Conservation (phyloP, 768 basidiomycete genomes). For the Podaxis mareebaensis region DNA sequence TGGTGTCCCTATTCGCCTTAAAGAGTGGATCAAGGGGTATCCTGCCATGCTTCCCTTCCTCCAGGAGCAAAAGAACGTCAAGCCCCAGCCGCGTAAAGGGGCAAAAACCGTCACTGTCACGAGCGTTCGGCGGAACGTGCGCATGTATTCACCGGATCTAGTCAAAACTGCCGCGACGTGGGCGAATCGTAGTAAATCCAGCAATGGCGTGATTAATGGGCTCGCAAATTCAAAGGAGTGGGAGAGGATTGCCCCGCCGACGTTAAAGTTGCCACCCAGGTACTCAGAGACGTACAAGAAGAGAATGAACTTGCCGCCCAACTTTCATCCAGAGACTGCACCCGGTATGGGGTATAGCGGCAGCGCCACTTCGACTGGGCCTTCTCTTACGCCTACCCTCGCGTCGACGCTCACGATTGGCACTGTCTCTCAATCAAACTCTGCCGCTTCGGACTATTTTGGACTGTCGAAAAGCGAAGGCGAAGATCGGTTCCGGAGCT, state of each 20-base stretch:
- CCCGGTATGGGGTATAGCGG: constrained; percentile 31
- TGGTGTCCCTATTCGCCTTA: constrained; percentile 81
- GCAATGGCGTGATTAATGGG: constrained; percentile 35
- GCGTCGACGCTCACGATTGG: constrained; percentile 28
- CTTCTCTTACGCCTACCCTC: constrained; percentile 28
- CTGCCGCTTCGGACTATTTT: constrained; percentile 33
- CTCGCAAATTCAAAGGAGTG: constrained; percentile 71
- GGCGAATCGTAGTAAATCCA: constrained; percentile 35
- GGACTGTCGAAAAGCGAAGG: constrained; percentile 40
- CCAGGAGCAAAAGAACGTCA: constrained; percentile 47
- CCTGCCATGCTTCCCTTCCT: constrained; percentile 75
- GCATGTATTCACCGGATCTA: constrained; percentile 87
- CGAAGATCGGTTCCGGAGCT: constrained; percentile 73
- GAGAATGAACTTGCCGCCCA: constrained; percentile 66
- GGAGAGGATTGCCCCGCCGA: constrained; percentile 68
- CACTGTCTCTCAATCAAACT: constrained; percentile 18
- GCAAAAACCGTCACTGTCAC: constrained; percentile 77
- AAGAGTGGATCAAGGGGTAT: constrained; percentile 90
- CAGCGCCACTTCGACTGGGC: constrained; percentile 35
- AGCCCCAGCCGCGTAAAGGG: constrained; percentile 70
- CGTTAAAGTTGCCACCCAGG: constrained; percentile 59
- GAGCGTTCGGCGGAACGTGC: constrained; percentile 75
- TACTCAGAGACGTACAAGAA: constrained; percentile 80
- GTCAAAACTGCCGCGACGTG: constrained; percentile 61
- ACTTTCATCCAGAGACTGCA: constrained; percentile 55